Percentiles rank a stretch among this genome's conserved stretches.
Evolutionary conservation across 139 green algal genomes (phyloP).

Genomic region (Auxenochlorella protothecoides): DNA sequence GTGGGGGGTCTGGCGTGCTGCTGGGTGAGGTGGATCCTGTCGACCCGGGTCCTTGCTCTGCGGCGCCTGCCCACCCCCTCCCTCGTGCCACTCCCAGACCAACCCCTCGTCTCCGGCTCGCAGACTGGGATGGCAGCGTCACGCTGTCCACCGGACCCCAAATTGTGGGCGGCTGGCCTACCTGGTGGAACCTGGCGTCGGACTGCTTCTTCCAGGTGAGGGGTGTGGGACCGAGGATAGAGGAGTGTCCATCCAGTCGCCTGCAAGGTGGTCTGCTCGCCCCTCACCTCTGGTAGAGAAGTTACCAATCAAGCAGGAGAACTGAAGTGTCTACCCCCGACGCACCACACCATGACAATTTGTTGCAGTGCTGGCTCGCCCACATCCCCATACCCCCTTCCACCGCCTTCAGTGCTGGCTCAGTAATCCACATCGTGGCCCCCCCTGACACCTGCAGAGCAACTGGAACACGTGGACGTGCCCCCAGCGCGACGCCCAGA

Average conservation of each 20-base stretch:
- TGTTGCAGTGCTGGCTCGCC: neutral
- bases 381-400: neutral
- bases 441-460: neutral
- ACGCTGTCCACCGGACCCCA: slow-evolving; percentile 23
- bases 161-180: slow-evolving; percentile 33
- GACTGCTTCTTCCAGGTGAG: slow-evolving; percentile 24
- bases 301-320: too few species aligned
- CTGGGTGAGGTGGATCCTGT: too few species aligned
- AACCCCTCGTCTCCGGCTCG: neutral
- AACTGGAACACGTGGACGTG: slow-evolving; percentile 30
- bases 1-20: too few species aligned
- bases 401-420: neutral
- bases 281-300: too few species aligned
- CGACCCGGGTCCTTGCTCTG: too few species aligned
- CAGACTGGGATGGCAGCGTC: slow-evolving; percentile 39
- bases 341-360: too few species aligned
- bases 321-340: too few species aligned
- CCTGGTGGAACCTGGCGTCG: slow-evolving; percentile 38
- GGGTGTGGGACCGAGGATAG: too few species aligned
- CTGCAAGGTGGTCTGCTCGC: neutral
- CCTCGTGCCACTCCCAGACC: neutral
- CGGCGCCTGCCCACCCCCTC: too few species aligned
- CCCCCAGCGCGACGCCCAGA: slow-evolving; percentile 26
- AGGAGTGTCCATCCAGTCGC: too few species aligned
- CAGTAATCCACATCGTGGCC: neutral